Conservation (phyloP, 805 yeast species). For the Hanseniaspora valbyensis region DNA sequence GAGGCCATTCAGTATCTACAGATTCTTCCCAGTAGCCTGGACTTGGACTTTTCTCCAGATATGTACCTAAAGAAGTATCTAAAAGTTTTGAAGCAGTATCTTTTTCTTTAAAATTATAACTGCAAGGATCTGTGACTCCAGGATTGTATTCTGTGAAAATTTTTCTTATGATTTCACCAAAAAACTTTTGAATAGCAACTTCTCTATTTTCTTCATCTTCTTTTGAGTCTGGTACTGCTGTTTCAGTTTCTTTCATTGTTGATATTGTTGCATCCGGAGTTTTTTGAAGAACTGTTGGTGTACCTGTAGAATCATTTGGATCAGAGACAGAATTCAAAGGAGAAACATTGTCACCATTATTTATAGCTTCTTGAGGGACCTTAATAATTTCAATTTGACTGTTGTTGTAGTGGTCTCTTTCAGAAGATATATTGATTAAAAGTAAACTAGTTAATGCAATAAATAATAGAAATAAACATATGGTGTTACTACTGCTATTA, state of each 20-base stretch:
- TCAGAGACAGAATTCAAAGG: background rate
- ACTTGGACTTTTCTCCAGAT: constrained; percentile 7
- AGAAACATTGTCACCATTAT: background rate
- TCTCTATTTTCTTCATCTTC: background rate
- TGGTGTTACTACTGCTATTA: background rate
- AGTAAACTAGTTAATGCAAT: background rate
- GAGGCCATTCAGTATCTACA: background rate
- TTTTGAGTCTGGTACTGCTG: background rate
- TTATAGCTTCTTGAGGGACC: background rate
- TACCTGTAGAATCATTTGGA: too few relatives aligned
- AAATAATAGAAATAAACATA: background rate
- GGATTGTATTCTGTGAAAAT: constrained; percentile 8
- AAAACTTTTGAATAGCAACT: background rate
- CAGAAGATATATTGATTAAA: background rate
- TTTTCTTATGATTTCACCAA: constrained; percentile 4
- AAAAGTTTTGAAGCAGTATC: background rate
- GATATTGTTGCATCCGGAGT: background rate
- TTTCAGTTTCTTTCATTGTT: too few relatives aligned
- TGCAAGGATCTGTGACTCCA: background rate
- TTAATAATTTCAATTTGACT: background rate
- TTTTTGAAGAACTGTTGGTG: too few relatives aligned
- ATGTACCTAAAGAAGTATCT: constrained; percentile 5
- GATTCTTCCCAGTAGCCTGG: constrained; percentile 12
- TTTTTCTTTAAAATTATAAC: constrained; percentile 5
- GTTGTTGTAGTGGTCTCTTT: background rate